Conservation (phyloP, 306 rosid species). For the Canavalia gladiata region DNA sequence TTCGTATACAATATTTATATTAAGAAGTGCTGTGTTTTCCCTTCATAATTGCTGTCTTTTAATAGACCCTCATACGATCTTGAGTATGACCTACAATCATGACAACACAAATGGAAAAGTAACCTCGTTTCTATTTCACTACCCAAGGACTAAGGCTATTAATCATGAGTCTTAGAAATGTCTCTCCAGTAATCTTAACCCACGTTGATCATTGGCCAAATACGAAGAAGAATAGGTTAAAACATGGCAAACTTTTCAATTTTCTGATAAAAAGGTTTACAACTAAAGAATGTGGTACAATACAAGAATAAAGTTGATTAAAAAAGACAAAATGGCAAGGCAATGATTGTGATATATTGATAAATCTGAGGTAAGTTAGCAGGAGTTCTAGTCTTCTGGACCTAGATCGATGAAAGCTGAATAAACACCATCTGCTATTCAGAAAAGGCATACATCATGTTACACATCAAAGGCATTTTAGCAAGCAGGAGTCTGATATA, state of each 20-base stretch:
- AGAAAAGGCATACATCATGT: slow-evolving; percentile 30
- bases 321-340: slow-evolving; percentile 31
- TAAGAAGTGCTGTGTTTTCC: neutral
- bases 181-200: slow-evolving; percentile 24
- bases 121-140: slow-evolving; percentile 32
- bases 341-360: neutral
- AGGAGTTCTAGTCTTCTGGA: slow-evolving; percentile 4
- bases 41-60: neutral
- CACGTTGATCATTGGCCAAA: slow-evolving; percentile 3
- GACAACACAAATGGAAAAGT: slow-evolving; percentile 6
- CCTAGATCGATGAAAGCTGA: slow-evolving; percentile 7
- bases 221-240: slow-evolving; percentile 30
- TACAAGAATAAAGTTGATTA: slow-evolving; percentile 13
- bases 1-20: neutral
- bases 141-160: slow-evolving; percentile 12
- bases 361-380: neutral
- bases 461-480: slow-evolving; percentile 28
- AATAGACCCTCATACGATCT: neutral
- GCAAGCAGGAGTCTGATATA: slow-evolving; percentile 34
- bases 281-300: slow-evolving; percentile 6
- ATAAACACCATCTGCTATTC: slow-evolving; percentile 6
- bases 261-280: slow-evolving; percentile 9
- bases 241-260: slow-evolving; percentile 2
- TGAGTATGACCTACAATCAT: neutral
- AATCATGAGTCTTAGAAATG: slow-evolving; percentile 24